phyloP scores from a whole-genome alignment of 805 yeast species.

The Maudiozyma saulgeensis region DNA sequence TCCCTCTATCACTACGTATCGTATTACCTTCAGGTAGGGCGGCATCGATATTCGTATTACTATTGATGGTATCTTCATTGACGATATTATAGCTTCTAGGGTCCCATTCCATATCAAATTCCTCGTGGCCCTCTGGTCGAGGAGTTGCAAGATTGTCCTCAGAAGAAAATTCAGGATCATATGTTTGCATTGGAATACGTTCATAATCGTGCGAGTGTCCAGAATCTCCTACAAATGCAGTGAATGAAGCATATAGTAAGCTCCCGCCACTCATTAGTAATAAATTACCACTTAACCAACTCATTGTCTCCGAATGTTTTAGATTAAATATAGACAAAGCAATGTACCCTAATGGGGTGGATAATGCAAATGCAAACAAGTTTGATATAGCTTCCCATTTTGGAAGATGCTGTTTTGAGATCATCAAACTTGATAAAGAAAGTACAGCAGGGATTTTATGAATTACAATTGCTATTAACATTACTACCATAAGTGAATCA shows the following conservation, averaged over 20 bases:
- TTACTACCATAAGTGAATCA: constrained; percentile 32
- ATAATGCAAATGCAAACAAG: constrained; percentile 31
- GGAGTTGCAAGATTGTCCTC: not conserved
- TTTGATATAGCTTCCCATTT: constrained; percentile 36
- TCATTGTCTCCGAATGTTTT: constrained; percentile 20
- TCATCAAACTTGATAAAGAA: constrained; percentile 44
- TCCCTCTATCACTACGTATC: not conserved
- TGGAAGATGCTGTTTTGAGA: constrained; percentile 33
- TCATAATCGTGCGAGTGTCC: constrained; percentile 8
- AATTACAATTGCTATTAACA: constrained; percentile 47
- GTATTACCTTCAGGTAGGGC: not conserved
- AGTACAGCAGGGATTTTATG: constrained; percentile 61
- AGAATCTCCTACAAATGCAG: constrained; percentile 21
- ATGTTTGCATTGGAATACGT: not conserved
- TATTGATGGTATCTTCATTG: not conserved
- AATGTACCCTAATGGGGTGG: constrained; percentile 28
- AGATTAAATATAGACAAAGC: constrained; percentile 20
- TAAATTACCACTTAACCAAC: constrained; percentile 25
- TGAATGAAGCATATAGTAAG: constrained; percentile 27
- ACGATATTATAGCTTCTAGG: constrained; percentile 3
- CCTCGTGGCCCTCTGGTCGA: not conserved
- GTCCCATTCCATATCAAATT: constrained; percentile 2
- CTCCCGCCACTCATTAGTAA: constrained; percentile 30
- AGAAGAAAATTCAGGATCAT: not conserved
- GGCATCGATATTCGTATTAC: not conserved